phyloP scores from a whole-genome alignment of 2,329 filamentous ascomycete genomes.

The Penicillium sp. region DNA sequence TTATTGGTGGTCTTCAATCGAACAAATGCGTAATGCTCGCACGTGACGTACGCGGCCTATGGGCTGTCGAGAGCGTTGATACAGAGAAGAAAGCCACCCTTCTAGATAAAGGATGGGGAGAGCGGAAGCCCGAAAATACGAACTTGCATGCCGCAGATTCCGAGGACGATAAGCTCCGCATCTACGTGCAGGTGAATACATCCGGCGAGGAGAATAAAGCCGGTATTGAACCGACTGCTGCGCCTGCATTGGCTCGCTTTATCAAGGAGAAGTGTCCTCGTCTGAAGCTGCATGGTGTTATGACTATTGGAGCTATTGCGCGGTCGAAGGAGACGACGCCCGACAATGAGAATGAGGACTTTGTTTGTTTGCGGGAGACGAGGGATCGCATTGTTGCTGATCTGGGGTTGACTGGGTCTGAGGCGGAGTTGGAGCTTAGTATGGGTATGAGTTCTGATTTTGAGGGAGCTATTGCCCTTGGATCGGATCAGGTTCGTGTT shows the following conservation, averaged over 20 bases:
- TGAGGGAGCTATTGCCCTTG: slow-evolving; percentile 79
- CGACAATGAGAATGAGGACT: slow-evolving; percentile 91
- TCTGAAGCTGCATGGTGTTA: slow-evolving; percentile 76
- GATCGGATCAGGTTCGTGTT: slow-evolving; percentile 85
- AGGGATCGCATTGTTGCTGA: slow-evolving; percentile 69
- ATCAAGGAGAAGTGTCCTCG: slow-evolving; percentile 71
- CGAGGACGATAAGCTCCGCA: slow-evolving; percentile 52
- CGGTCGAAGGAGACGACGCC: slow-evolving; percentile 71
- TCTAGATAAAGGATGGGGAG: slow-evolving; percentile 73
- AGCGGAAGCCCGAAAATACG: slow-evolving; percentile 42
- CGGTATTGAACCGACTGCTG: slow-evolving; percentile 70
- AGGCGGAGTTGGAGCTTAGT: slow-evolving; percentile 75
- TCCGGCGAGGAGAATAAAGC: slow-evolving; percentile 85
- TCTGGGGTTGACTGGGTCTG: slow-evolving; percentile 51
- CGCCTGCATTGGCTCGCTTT: slow-evolving; percentile 65
- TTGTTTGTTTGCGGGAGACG: slow-evolving; percentile 66
- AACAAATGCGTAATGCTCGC: slow-evolving; percentile 90
- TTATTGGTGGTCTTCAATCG: slow-evolving; percentile 91
- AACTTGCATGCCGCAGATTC: slow-evolving; percentile 25
- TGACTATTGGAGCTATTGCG: slow-evolving; percentile 97
- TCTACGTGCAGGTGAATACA: slow-evolving; percentile 96
- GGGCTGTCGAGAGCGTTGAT: slow-evolving; percentile 89
- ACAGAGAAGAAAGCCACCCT: slow-evolving; percentile 81
- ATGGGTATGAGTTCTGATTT: slow-evolving; percentile 99
- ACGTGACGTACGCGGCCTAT: slow-evolving; percentile 80